phyloP scores from a whole-genome alignment of 176 grass and related monocot species.

The Oryza nivara region DNA sequence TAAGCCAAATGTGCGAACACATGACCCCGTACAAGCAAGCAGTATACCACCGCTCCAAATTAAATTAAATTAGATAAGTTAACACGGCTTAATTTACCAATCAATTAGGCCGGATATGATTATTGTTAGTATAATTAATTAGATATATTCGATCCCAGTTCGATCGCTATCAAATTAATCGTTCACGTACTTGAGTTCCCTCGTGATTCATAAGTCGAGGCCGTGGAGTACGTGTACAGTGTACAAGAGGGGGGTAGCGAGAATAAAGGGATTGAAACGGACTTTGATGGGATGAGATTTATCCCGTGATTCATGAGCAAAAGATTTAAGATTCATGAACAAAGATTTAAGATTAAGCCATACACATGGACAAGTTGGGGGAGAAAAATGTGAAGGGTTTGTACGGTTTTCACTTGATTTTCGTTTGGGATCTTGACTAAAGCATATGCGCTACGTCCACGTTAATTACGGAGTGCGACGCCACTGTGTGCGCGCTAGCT shows the following conservation, averaged over 20 bases:
- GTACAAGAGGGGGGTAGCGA: not conserved
- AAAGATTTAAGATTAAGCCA: not conserved
- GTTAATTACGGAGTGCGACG: not conserved
- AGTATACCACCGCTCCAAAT: not conserved
- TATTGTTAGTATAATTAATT: not conserved
- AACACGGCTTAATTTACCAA: not conserved
- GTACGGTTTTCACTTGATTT: not conserved
- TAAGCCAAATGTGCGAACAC: not conserved
- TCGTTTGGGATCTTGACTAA: not conserved
- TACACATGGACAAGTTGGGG: not conserved
- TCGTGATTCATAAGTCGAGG: not conserved
- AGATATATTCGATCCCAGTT: not conserved
- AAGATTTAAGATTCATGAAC: not conserved
- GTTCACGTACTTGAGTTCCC: not conserved
- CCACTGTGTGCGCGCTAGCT: not conserved
- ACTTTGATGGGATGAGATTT: not conserved
- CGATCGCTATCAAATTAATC: not conserved
- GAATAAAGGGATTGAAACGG: not conserved
- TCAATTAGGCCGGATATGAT: not conserved
- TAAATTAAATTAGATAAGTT: not conserved
- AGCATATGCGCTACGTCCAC: not conserved
- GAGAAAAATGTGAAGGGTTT: not conserved
- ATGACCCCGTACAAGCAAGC: not conserved
- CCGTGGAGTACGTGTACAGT: not conserved
- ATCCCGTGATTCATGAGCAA: slow-evolving; percentile 28